A percentile compares a stretch with the other conserved stretches of the same genome.
Conservation (phyloP, 164 flowering plant genomes). For the Vitis riparia region DNA sequence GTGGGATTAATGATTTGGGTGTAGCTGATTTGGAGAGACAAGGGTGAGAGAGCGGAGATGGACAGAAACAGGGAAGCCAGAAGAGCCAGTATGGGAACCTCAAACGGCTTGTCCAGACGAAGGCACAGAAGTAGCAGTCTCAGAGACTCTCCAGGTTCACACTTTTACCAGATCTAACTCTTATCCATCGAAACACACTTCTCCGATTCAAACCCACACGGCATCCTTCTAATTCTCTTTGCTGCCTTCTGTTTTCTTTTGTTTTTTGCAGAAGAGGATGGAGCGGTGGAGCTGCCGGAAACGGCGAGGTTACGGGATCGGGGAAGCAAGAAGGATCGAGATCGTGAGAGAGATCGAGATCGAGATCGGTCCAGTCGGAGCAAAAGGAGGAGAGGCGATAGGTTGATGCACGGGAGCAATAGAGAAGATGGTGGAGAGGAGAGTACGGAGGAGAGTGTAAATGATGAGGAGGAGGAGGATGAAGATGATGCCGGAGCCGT, state of each 20-base stretch:
- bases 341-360: constrained; percentile 51
- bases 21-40: constrained; percentile 19
- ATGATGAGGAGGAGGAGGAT: constrained; percentile 81
- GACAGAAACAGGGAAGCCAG: constrained; percentile 83
- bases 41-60: constrained; percentile 33
- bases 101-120: constrained; percentile 71
- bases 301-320: constrained; percentile 65
- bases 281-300: constrained; percentile 68
- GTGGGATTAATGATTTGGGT: constrained; percentile 1
- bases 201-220: not conserved
- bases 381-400: constrained; percentile 66
- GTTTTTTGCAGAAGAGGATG: constrained; percentile 73
- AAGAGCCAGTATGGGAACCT: constrained; percentile 53
- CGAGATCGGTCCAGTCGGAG: constrained; percentile 59
- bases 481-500: constrained; percentile 53
- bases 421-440: constrained; percentile 72
- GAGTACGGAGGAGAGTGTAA: constrained; percentile 74
- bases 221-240: constrained; percentile 13
- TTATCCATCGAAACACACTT: not conserved
- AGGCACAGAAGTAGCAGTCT: constrained; percentile 66
- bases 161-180: constrained; percentile 33
- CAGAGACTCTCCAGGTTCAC: constrained; percentile 86
- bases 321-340: constrained; percentile 24
- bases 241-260: not conserved
- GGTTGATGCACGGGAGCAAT: constrained; percentile 51